Evolutionary conservation across 78 protist genomes (phyloP).

Genomic region (Salpingoeca rosetta): DNA sequence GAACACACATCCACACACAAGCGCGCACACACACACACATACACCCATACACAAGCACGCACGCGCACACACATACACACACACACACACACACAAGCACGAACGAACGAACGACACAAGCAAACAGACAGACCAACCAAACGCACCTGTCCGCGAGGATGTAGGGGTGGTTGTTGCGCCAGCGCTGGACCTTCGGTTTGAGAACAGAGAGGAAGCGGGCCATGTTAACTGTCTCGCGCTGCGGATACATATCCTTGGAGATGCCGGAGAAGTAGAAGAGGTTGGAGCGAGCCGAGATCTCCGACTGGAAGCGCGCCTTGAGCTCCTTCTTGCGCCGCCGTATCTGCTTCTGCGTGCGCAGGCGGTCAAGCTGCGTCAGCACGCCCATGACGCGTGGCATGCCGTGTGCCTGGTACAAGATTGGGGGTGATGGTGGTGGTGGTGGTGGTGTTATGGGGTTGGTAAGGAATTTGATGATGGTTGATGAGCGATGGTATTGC

Average conservation of each 20-base stretch:
- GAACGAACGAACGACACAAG: no score
- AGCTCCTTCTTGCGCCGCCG: conserved; percentile 74
- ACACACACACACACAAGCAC: no score
- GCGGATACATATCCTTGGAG: conserved; percentile 67
- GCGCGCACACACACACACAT: no score
- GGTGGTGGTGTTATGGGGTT: no score
- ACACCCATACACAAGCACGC: no score
- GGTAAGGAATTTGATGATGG: no score
- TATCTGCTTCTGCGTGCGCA: conserved; percentile 61
- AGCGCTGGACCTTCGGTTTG: conserved; percentile 76
- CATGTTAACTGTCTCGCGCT: conserved; percentile 83
- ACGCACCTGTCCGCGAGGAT: conserved; percentile 89
- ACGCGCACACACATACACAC: conserved; percentile 61
- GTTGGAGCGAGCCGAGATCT: conserved; percentile 94
- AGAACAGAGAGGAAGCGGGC: conserved; percentile 87
- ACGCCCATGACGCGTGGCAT: conserved; percentile 94
- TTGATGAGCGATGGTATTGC: no score
- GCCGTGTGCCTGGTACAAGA: conserved; percentile 94
- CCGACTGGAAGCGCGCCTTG: conserved; percentile 90
- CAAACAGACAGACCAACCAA: no score
- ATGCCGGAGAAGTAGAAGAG: conserved; percentile 89
- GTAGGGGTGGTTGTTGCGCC: conserved; percentile 92
- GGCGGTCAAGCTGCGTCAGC: conserved; percentile 92
- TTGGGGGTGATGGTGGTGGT: no score
- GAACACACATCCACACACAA: no score